Evolutionary conservation across 371 early-diverging fungal species (phyloP).

Genomic region (Rhizomucor pusillus): DNA sequence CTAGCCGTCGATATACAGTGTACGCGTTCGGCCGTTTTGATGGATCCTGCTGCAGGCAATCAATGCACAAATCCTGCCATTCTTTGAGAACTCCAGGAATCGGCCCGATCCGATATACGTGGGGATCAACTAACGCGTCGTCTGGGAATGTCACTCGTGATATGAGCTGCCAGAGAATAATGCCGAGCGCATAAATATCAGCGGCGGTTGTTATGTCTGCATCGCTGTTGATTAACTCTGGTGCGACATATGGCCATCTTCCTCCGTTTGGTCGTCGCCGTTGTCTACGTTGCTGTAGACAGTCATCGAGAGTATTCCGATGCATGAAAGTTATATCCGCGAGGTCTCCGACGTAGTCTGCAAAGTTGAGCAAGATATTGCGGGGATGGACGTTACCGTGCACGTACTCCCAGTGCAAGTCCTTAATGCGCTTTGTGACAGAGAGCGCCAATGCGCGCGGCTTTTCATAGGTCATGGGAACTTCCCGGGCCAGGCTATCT

Average conservation of each 20-base stretch:
- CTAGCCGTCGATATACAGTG: constrained; percentile 26
- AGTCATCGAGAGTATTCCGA: constrained; percentile 7
- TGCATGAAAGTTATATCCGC: constrained; percentile 41
- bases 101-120: constrained; percentile 28
- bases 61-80: constrained; percentile 35
- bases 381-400: constrained; percentile 48
- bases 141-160: constrained; percentile 43
- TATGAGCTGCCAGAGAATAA: constrained; percentile 45
- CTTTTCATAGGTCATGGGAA: constrained; percentile 32
- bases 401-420: constrained; percentile 42
- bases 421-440: constrained; percentile 40
- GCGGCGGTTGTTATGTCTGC: constrained; percentile 25
- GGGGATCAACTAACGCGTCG: constrained; percentile 20
- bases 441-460: constrained; percentile 32
- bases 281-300: constrained; percentile 3
- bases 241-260: constrained; percentile 43
- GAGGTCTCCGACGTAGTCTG: constrained; percentile 36
- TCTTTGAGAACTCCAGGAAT: constrained; percentile 39
- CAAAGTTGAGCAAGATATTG: constrained; percentile 38
- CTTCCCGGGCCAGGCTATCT: constrained; percentile 22
- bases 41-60: constrained; percentile 37
- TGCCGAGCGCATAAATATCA: constrained; percentile 39
- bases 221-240: constrained; percentile 18
- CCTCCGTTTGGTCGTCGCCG: constrained; percentile 23
- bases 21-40: constrained; percentile 38